Percentiles rank a stretch among this genome's conserved stretches.
phyloP scores from a whole-genome alignment of 257 asterid species.

The Knoxia roxburghii region DNA sequence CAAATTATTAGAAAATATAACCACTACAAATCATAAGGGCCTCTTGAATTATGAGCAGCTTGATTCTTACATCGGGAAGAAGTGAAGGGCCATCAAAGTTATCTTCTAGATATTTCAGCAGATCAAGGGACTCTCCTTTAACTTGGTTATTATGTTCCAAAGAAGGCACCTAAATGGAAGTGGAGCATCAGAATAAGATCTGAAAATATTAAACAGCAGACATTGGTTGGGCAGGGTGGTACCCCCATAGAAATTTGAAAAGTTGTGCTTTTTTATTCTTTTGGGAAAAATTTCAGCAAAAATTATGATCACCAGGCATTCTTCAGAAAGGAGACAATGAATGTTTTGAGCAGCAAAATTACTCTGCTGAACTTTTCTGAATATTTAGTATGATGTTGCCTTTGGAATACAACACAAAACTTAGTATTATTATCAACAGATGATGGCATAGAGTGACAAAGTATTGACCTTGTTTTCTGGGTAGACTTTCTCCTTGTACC shows the following conservation, averaged over 20 bases:
- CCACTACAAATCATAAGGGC: constrained; percentile 14
- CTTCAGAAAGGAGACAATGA: neutral
- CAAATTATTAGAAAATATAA: constrained; percentile 8
- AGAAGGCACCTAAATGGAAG: constrained; percentile 56
- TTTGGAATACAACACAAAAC: neutral
- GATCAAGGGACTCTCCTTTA: constrained; percentile 83
- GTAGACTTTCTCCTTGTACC: constrained; percentile 92
- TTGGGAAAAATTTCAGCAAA: neutral
- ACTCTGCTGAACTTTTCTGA: neutral
- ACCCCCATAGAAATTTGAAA: no score
- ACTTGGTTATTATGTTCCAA: constrained; percentile 73
- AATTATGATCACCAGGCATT: neutral
- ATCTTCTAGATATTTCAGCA: constrained; percentile 57
- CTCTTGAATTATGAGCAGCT: no score
- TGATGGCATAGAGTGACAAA: neutral
- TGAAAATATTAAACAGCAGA: no score
- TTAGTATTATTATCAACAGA: neutral
- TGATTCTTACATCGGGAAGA: constrained; percentile 56
- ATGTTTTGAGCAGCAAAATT: neutral
- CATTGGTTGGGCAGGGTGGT: no score
- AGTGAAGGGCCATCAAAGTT: constrained; percentile 86
- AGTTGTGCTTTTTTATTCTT: no score
- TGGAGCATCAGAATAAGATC: neutral
- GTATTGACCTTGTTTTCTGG: constrained; percentile 65
- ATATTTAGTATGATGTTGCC: neutral